Percentiles rank a stretch among this genome's conserved stretches.
Evolutionary conservation across 305 asterid genomes (phyloP).

Genomic region (Stenogyne calaminthoides): DNA sequence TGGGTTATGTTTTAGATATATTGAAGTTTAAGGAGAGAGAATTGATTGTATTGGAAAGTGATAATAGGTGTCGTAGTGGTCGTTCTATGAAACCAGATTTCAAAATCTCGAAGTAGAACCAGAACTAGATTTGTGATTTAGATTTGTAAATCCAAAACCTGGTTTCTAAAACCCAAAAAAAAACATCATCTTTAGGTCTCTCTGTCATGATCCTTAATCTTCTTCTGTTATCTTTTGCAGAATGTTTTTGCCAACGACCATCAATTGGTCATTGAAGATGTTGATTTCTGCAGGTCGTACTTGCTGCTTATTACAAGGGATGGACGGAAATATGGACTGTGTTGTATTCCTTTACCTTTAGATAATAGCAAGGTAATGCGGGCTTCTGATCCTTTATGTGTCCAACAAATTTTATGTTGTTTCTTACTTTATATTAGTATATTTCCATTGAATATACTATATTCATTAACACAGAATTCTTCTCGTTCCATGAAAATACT

Average conservation of each 20-base stretch:
- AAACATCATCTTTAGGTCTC: background rate
- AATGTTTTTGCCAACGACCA: conserved; percentile 60
- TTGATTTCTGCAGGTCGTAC: conserved; percentile 80
- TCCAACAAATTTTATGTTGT: conserved; percentile 3
- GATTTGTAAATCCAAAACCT: background rate
- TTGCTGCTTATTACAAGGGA: conserved; percentile 62
- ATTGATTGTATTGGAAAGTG: too few relatives aligned
- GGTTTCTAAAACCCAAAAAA: background rate
- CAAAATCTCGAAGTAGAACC: background rate
- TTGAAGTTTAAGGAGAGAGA: too few relatives aligned
- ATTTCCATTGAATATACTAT: conserved; percentile 9
- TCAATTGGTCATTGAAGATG: conserved; percentile 69
- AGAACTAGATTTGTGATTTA: too few relatives aligned
- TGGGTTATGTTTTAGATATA: too few relatives aligned
- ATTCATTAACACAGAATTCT: background rate
- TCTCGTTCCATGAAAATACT: conserved; percentile 14
- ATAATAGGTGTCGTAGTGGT: too few relatives aligned
- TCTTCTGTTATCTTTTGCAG: conserved; percentile 45
- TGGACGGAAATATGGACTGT: conserved; percentile 55
- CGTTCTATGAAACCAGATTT: too few relatives aligned
- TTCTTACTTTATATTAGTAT: conserved; percentile 13
- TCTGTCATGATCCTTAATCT: conserved; percentile 9
- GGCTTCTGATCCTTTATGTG: conserved; percentile 22
- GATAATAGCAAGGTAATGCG: conserved; percentile 59
- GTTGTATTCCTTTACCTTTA: conserved; percentile 76